Percentiles rank a stretch among this genome's conserved stretches.
These are phyloP conservation scores for Malus hybrid DNA, from an alignment of 331 rosid species.

Conservation along the genomic window DNA sequence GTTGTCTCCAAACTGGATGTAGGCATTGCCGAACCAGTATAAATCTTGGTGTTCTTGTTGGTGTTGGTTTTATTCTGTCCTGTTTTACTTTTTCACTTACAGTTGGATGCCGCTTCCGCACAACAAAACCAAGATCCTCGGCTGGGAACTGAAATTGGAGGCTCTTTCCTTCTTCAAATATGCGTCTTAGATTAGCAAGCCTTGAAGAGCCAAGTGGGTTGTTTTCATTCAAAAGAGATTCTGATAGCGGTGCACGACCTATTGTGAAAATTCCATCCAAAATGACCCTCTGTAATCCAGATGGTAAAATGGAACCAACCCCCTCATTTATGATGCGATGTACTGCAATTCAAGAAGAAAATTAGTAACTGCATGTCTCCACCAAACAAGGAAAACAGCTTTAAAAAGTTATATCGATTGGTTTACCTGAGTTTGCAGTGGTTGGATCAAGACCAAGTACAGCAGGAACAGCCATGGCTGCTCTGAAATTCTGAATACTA, in stretches of 20 bases:
- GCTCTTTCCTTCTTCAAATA: conserved; percentile 92
- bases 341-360: conserved; percentile 44
- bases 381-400: conserved; percentile 4
- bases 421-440: conserved; percentile 75
- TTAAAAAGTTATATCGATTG: conserved; percentile 7
- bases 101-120: too few species aligned
- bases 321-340: conserved; percentile 49
- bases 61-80: too few species aligned
- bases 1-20: too few species aligned
- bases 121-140: conserved; percentile 73
- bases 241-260: conserved; percentile 81
- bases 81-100: too few species aligned
- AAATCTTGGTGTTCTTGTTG: too few species aligned
- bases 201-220: conserved; percentile 82
- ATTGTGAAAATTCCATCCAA: conserved; percentile 76
- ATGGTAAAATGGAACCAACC: conserved; percentile 65
- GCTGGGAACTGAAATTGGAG: conserved; percentile 99
- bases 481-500: conserved; percentile 74
- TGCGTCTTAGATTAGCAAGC: conserved; percentile 58
- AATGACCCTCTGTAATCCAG: conserved; percentile 58
- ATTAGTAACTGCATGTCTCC: conserved; percentile 1
- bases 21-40: too few species aligned
- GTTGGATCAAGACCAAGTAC: conserved; percentile 89
- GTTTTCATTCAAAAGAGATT: conserved; percentile 53
- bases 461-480: conserved; percentile 94